Base-by-base conservation (phyloP, 345 rosid species). In the Clarkia xantiana region DNA sequence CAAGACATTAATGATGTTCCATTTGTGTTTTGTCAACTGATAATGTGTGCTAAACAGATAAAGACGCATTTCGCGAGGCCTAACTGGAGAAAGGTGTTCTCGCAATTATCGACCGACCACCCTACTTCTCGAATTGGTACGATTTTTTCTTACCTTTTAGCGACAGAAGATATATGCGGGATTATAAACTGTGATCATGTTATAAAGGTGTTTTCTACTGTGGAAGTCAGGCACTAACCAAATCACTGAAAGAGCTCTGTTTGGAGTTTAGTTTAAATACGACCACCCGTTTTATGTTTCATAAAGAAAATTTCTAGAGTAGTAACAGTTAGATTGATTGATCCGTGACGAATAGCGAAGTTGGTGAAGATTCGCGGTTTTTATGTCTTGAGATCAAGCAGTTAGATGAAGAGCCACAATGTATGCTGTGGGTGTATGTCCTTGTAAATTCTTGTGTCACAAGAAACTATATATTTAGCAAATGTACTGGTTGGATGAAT, bases 31-130 rank as follows among this genome's bases (percentile, higher is more conserved):
- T 1, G 25, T 22, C 6, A 44, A 44, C 25, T 38, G 15, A 41
- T 44, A 60, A 3, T 2, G 15, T 9, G 10, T 20, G 9, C 11
- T 17, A 20, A 49, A 53, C 74, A 87, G 98, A 91, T 91, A 76
- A 76, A 64, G 65, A 91, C 98, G 16, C 98, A 91, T 74, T 91
- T 91, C 51, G 77, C 96, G 14, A 77, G 96, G 66, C 96, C 96
- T 16, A 87, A 91, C 14, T 87, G 99, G 99, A 78, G 81, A 69
- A 91, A 75, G 57, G 96, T 91, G 53, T 84, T 87, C 56, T 13
- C 75, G 44, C 64, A 78, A 49, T n/a, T 87, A 69, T 76, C 87
- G 55, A 63, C 44, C 46, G 50, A 55, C 12, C 95, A 91, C 53
- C 76, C 70, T 43, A 66, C 72, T 45, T 63, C 94, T 12, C 73